phyloP scores from a whole-genome alignment of 257 asterid genomes.

The Osmanthus fragrans region DNA sequence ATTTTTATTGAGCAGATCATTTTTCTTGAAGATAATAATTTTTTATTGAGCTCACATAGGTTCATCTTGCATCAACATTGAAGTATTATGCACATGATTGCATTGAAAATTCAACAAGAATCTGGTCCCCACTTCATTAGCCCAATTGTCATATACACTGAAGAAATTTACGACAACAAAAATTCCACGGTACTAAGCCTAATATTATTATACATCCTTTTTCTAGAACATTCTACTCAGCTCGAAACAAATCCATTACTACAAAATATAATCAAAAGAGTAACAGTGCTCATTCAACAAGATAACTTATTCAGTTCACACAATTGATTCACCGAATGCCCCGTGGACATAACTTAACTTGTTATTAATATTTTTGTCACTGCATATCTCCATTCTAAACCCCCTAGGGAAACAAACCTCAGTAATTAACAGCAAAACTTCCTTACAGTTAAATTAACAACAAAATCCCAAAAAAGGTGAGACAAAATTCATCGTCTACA shows the following conservation, averaged over 20 bases:
- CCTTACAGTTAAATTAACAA: too few species aligned
- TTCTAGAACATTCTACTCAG: background rate
- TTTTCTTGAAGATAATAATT: too few species aligned
- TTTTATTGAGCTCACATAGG: too few species aligned
- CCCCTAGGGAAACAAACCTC: background rate
- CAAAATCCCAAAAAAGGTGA: background rate
- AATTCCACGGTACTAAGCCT: background rate
- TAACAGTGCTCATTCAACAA: background rate
- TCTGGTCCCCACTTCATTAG: background rate
- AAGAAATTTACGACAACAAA: background rate
- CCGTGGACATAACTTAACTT: background rate
- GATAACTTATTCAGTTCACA: background rate
- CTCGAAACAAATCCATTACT: background rate
- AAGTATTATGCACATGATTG: too few species aligned
- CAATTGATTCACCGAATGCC: background rate
- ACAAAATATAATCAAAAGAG: background rate
- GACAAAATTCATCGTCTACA: conserved; percentile 15
- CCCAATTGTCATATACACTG: background rate
- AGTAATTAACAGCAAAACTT: background rate
- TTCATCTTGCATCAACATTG: too few species aligned
- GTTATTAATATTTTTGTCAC: background rate
- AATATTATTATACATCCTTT: background rate
- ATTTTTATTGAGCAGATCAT: too few species aligned
- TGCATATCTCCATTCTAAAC: background rate
- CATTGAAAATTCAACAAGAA: background rate